phyloP scores from a whole-genome alignment of 306 rosid genomes.

The Glycine tomentella region DNA sequence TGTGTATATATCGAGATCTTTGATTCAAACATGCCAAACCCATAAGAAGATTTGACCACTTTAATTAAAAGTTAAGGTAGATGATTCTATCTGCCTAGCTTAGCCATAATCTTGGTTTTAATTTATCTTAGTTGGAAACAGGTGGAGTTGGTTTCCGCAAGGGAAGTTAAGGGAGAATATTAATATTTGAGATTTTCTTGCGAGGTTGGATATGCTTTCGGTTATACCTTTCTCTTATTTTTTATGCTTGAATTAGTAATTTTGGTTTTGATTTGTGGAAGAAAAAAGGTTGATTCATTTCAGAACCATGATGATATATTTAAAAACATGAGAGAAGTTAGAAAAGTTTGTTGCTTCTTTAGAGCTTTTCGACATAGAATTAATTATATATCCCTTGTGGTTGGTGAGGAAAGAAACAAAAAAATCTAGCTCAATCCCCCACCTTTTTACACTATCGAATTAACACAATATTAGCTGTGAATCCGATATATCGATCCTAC shows the following conservation, averaged over 20 bases:
- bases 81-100: conserved; percentile 44
- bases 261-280: conserved; percentile 48
- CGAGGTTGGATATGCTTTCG: conserved; percentile 38
- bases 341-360: conserved; percentile 46
- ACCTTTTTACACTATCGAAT: conserved; percentile 39
- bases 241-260: conserved; percentile 33
- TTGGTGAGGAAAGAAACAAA: conserved; percentile 49
- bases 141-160: conserved; percentile 51
- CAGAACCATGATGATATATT: conserved; percentile 45
- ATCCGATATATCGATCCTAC: conserved; percentile 12
- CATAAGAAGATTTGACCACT: conserved; percentile 51
- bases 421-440: conserved; percentile 46
- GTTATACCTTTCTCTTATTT: conserved; percentile 23
- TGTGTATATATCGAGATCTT: conserved; percentile 14
- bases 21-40: conserved; percentile 50
- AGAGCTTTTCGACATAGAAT: conserved; percentile 54
- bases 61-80: conserved; percentile 42
- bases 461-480: conserved; percentile 38
- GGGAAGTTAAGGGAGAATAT: conserved; percentile 25
- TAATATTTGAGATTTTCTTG: conserved; percentile 6
- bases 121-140: conserved; percentile 46
- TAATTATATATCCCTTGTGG: conserved; percentile 29
- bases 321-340: conserved; percentile 56
- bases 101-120: conserved; percentile 38
- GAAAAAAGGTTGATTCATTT: conserved; percentile 33